Evolutionary conservation across 306 rosid species (phyloP), one percentile per base, ranked within the genome.

Genomic region (Oxytropis ochrocephala): DNA sequence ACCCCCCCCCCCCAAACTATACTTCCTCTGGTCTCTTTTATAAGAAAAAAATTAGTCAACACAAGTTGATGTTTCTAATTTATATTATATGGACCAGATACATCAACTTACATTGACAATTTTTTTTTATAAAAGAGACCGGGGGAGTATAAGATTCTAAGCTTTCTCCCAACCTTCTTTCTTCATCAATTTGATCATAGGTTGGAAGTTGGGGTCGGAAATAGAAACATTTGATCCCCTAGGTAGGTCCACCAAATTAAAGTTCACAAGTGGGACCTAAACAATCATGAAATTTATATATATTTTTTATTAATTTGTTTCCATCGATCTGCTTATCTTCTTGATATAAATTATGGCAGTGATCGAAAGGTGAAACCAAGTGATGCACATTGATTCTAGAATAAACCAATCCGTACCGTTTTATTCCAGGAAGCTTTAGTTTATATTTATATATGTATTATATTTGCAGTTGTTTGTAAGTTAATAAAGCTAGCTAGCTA

Each of bases 391-490:
- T 80, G 33, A 53, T 56, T 74, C 65, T 58, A 72, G 80, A 69
- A 62, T 38, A 36, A 68, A 77, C 35, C 35, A 46, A 21, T n/a
- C 38, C 62, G 51, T 60, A 69, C 14, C 19, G 9, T 62, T 12
- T 57, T 6, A 77, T 77, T 78, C 69, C 64, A 64, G 51, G 75
- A 74, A 69, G 82, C 80, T 32, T 69, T 69, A 69, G 70, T 69
- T 69, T 57, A 70, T 57, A 70, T 69, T 74, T 62, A 9, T 60
- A 69, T 52, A 7, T 61, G 73, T 53, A n/a, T 79, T 61, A 69
- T 53, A n/a, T 79, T 79, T 74, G 80, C 64, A 70, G 60, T 78
- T 78, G 83, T 82, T 82, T 82, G 80, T 33, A 82, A 82, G 86
- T 72, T 82, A 82, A 82, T 78, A 74, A 74, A 82, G 29, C 29